Base-by-base conservation (phyloP, 139 green algal species). In the Mesotaenium endlicherianum region DNA sequence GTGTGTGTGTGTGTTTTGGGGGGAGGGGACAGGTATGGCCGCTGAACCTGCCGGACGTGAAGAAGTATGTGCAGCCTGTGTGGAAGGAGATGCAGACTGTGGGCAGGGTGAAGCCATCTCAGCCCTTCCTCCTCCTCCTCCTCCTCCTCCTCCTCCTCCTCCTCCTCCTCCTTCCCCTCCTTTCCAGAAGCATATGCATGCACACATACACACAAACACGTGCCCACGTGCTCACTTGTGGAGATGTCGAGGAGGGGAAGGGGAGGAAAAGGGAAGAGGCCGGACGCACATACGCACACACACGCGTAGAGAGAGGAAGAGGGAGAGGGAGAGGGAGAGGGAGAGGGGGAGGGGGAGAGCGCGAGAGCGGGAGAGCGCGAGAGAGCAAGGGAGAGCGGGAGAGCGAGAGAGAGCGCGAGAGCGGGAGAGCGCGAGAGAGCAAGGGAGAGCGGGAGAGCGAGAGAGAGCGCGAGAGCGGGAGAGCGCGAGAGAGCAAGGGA, bases 121-220 rank as follows among this genome's bases (percentile, higher is more conserved):
- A 47, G 60, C 60, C 43, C 60, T 38, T 72, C 36, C 60, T 72
- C 60, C 60, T 72, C 43, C 60, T 72, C 60, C 60, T 72, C 43
- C 60, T 72, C 5, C 60, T 72, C 5, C 60, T 72, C 60, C 60
- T 72, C 5, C 60, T 72, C 60, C 60, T 72, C 8, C 60, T 72
- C 60, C 60, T 72, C 5, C 60, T 72, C 60, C 60, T 5, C 5
- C 60, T 72, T 38, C 60, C 5, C 5, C 60, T 72, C 60, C 60
- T 72, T 20, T 64, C n/a, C n/a, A n/a, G n/a, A n/a, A n/a, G n/a
- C n/a, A n/a, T n/a, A n/a, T n/a, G n/a, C n/a, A n/a, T n/a, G n/a
- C n/a, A n/a, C n/a, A n/a, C n/a, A n/a, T n/a, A n/a, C n/a, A n/a
- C n/a, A n/a, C n/a, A n/a, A n/a, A n/a, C n/a, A n/a, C n/a, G n/a